Percentiles rank a stretch among this genome's conserved stretches.
phyloP scores from a whole-genome alignment of 306 rosid species.

The Cicer arietinum region DNA sequence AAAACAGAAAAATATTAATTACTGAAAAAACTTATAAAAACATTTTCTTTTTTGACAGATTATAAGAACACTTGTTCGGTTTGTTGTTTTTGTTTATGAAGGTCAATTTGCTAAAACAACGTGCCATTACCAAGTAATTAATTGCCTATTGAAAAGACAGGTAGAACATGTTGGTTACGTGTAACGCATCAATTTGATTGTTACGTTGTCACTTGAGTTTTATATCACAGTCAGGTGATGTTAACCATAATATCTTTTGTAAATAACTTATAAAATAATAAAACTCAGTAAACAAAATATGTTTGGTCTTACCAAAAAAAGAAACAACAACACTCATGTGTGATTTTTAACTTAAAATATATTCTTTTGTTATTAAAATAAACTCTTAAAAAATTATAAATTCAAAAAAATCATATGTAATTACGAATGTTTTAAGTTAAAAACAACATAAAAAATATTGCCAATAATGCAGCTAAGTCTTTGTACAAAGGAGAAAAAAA shows the following conservation, averaged over 20 bases:
- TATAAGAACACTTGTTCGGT: slow-evolving; percentile 4
- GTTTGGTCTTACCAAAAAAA: too few relatives aligned
- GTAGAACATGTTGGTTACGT: slow-evolving; percentile 41
- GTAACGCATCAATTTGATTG: slow-evolving; percentile 38
- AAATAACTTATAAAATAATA: not conserved
- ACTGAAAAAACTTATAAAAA: not conserved
- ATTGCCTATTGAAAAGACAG: slow-evolving; percentile 43
- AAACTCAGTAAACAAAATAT: slow-evolving; percentile 1
- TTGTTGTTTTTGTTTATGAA: not conserved
- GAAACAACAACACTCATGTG: too few relatives aligned
- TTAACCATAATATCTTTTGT: not conserved
- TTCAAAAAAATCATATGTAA: too few relatives aligned
- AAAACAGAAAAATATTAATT: not conserved
- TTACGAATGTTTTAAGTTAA: too few relatives aligned
- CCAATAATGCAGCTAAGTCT: too few relatives aligned
- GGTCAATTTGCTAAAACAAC: slow-evolving; percentile 32
- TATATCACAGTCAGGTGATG: slow-evolving; percentile 46
- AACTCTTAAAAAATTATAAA: too few relatives aligned
- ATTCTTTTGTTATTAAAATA: too few relatives aligned
- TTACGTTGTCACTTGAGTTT: slow-evolving; percentile 9
- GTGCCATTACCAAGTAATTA: slow-evolving; percentile 26
- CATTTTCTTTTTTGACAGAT: too few relatives aligned
- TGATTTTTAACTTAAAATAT: too few relatives aligned
- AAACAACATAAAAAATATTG: too few relatives aligned
- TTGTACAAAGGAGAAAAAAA: too few relatives aligned